Evolutionary conservation across 768 basidiomycete species (phyloP).

Genomic region (Baorangia bicolor): DNA sequence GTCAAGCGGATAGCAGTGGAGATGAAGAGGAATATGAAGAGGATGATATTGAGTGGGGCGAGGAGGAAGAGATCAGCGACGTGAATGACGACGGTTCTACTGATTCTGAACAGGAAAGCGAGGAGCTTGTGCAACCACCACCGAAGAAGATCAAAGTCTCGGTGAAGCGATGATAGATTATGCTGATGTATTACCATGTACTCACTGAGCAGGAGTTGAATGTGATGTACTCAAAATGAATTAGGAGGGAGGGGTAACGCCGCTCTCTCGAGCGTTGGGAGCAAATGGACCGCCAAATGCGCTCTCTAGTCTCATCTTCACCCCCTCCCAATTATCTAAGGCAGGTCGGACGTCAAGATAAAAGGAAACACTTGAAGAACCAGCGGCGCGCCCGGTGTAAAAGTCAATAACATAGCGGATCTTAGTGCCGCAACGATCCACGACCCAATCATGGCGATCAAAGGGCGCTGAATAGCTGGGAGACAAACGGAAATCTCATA

Average conservation of each 20-base stretch:
- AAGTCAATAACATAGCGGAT: conserved; percentile 98
- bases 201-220: conserved; percentile 1
- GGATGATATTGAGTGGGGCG: conserved; percentile 48
- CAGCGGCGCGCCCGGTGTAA: conserved; percentile 74
- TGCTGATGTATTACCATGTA: conserved; percentile 13
- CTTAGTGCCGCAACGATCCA: conserved; percentile 87
- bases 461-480: conserved; percentile 89
- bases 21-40: conserved; percentile 38
- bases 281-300: conserved; percentile 46
- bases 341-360: conserved; percentile 95
- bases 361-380: conserved; percentile 67
- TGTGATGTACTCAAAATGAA: conserved; percentile 2
- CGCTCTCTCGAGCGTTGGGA: conserved; percentile 18
- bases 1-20: conserved; percentile 43
- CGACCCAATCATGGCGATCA: conserved; percentile 95
- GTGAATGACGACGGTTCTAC: conserved; percentile 45
- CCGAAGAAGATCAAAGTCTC: conserved; percentile 55
- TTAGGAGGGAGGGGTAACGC: conserved; percentile 17
- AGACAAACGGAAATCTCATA: neutral
- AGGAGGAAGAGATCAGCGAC: conserved; percentile 65
- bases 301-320: conserved; percentile 71
- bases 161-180: conserved; percentile 41
- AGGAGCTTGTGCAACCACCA: conserved; percentile 49
- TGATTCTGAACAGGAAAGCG: conserved; percentile 43
- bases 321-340: conserved; percentile 91